Percentiles rank a stretch among this genome's conserved stretches.
Evolutionary conservation across 2,329 filamentous ascomycete genomes (phyloP).

Genomic region (Fusarium sarcochroum): DNA sequence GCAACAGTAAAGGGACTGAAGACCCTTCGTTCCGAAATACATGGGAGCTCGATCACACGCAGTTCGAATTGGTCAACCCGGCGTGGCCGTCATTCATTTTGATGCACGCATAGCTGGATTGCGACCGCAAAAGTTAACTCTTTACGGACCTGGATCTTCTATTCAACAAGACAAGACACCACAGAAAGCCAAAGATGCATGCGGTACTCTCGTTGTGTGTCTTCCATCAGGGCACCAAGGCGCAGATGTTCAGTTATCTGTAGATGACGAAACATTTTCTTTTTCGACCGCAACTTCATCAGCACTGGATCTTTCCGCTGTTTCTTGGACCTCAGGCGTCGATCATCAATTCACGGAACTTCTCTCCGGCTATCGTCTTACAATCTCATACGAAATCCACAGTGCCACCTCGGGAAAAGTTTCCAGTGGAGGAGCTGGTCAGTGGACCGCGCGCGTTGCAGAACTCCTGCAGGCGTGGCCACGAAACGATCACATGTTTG

Average conservation of each 20-base stretch:
- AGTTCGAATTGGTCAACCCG: conserved; percentile 32
- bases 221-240: conserved; percentile 31
- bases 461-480: conserved; percentile 20
- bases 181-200: background rate
- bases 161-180: background rate
- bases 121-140: conserved; percentile 14
- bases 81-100: conserved; percentile 17
- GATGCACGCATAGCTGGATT: too few species aligned
- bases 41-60: conserved; percentile 26
- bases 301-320: conserved; percentile 22
- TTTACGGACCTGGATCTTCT: conserved; percentile 20
- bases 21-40: conserved; percentile 6
- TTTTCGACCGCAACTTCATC: conserved; percentile 12
- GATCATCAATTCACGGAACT: conserved; percentile 12
- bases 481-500: too few species aligned
- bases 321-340: conserved; percentile 23
- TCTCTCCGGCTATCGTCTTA: conserved; percentile 26
- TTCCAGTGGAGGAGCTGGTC: too few species aligned
- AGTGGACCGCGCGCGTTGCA: conserved; percentile 1
- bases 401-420: too few species aligned
- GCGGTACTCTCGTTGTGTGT: conserved; percentile 21
- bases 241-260: conserved; percentile 25
- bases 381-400: conserved; percentile 31
- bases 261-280: background rate
- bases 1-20: background rate